Evolutionary conservation across 129 eudicot genomes (phyloP).

Genomic region (Escallonia rubra): DNA sequence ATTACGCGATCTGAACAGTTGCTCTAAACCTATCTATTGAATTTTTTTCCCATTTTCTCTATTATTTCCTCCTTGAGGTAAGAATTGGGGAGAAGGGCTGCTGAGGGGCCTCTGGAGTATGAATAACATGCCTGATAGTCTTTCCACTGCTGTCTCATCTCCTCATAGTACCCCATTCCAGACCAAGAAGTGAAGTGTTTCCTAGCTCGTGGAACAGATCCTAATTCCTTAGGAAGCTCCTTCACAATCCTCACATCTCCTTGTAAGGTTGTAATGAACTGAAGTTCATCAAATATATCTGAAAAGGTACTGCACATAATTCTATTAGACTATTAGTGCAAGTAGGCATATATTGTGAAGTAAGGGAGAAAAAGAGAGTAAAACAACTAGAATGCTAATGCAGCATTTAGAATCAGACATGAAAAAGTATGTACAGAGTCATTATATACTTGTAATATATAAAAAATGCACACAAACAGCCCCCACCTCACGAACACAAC

Average conservation of each 20-base stretch:
- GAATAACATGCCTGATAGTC: slow-evolving; percentile 60
- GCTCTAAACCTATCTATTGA: not conserved
- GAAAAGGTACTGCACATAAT: slow-evolving; percentile 67
- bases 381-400: no score
- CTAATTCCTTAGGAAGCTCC: slow-evolving; percentile 74
- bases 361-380: not conserved
- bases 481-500: no score
- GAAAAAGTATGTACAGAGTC: no score
- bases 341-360: not conserved
- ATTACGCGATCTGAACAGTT: not conserved
- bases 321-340: slow-evolving; percentile 10
- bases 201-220: slow-evolving; percentile 72
- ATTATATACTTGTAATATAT: no score
- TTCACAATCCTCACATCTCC: slow-evolving; percentile 71
- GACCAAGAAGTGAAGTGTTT: slow-evolving; percentile 94
- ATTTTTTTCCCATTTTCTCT: not conserved
- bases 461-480: no score
- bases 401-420: no score
- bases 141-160: slow-evolving; percentile 73
- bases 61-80: not conserved
- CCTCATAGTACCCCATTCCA: slow-evolving; percentile 76
- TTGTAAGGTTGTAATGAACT: slow-evolving; percentile 66
- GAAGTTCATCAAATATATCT: slow-evolving; percentile 77
- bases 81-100: not conserved
- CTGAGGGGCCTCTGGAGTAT: not conserved